A percentile compares a stretch with the other conserved stretches of the same genome.
Conservation (phyloP, 352 stramenopile species). For the Globisporangium ultimum region DNA sequence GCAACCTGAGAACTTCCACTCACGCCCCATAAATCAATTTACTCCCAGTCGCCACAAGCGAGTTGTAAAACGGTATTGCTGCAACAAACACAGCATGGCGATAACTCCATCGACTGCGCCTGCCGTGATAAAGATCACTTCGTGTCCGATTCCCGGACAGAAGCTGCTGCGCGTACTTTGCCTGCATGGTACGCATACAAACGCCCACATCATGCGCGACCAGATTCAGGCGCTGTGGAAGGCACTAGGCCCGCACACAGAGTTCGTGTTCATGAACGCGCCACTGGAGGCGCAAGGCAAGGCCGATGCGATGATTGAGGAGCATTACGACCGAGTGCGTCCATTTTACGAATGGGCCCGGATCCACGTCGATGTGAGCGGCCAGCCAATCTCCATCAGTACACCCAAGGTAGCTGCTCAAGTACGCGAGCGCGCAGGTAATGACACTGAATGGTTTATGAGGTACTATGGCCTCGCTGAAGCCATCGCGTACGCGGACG, state of each 20-base stretch:
- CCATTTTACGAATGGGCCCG: slow-evolving; percentile 51
- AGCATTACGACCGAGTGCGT: slow-evolving; percentile 36
- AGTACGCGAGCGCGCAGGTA: background rate
- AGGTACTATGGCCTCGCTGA: slow-evolving; percentile 42
- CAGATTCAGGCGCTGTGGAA: slow-evolving; percentile 42
- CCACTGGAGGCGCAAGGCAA: slow-evolving; percentile 34
- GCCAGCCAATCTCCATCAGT: slow-evolving; percentile 16
- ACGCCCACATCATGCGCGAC: slow-evolving; percentile 44
- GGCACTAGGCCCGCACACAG: slow-evolving; percentile 34
- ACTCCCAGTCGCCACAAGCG: too few species aligned
- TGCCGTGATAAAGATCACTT: slow-evolving; percentile 1
- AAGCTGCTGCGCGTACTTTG: slow-evolving; percentile 52
- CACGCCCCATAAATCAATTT: too few species aligned
- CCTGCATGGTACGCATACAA: slow-evolving; percentile 65
- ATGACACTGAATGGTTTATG: slow-evolving; percentile 37
- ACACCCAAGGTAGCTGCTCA: slow-evolving; percentile 13
- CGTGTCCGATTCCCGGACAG: slow-evolving; percentile 12
- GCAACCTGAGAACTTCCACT: too few species aligned
- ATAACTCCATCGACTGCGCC: background rate
- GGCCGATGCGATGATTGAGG: slow-evolving; percentile 46
- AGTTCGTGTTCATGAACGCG: slow-evolving; percentile 61
- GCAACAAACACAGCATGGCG: too few species aligned
- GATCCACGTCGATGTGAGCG: slow-evolving; percentile 25
- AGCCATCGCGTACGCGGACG: slow-evolving; percentile 42
- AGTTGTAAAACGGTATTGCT: too few species aligned